Conservation (phyloP, 2,329 filamentous ascomycete species). For the Leptographium wingfieldii region DNA sequence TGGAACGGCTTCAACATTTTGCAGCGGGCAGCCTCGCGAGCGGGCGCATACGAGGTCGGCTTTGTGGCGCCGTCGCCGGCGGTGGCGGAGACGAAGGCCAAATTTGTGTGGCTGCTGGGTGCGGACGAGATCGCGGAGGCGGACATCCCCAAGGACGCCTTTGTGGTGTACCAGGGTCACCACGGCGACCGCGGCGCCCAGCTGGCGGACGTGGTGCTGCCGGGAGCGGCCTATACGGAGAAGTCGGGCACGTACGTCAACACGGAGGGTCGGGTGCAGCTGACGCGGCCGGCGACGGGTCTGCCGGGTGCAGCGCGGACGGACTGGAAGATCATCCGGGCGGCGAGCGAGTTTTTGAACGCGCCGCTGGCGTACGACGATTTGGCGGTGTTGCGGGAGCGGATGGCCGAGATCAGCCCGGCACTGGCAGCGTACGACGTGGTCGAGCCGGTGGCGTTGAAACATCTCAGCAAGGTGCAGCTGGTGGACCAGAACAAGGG, state of each 20-base stretch:
- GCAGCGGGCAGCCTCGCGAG: slow-evolving; percentile 82
- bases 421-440: slow-evolving; percentile 82
- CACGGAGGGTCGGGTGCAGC: slow-evolving; percentile 92
- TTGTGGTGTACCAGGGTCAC: slow-evolving; percentile 95
- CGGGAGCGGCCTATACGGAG: slow-evolving; percentile 91
- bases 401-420: slow-evolving; percentile 91
- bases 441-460: slow-evolving; percentile 66
- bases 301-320: slow-evolving; percentile 82
- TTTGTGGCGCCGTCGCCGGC: slow-evolving; percentile 76
- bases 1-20: slow-evolving; percentile 98
- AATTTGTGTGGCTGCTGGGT: slow-evolving; percentile 93
- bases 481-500: slow-evolving; percentile 95
- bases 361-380: slow-evolving; percentile 86
- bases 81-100: slow-evolving; percentile 75
- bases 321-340: slow-evolving; percentile 98
- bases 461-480: slow-evolving; percentile 78
- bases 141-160: slow-evolving; percentile 90
- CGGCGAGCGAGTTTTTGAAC: slow-evolving; percentile 81
- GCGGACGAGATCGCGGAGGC: slow-evolving; percentile 79
- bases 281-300: slow-evolving; percentile 80
- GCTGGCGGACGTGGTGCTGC: slow-evolving; percentile 85
- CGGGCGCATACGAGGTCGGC: slow-evolving; percentile 89
- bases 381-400: slow-evolving; percentile 74
- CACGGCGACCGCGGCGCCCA: slow-evolving; percentile 91
- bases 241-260: slow-evolving; percentile 95